Percentiles rank a stretch among this genome's conserved stretches.
Evolutionary conservation across 345 rosid species (phyloP).

Genomic region (Leavenworthia alabamica): DNA sequence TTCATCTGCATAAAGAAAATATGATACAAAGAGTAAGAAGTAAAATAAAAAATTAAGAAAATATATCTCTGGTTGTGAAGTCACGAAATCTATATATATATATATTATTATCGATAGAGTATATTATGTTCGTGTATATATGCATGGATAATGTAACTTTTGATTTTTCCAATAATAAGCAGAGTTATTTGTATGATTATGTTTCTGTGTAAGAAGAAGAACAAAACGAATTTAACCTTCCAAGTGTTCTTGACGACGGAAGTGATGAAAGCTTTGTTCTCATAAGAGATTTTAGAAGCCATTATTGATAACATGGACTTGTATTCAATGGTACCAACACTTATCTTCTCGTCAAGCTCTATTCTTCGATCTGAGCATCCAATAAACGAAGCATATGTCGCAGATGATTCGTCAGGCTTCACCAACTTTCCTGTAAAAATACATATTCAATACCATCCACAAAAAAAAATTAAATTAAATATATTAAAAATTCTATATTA

Average conservation of each 20-base stretch:
- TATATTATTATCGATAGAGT: not conserved
- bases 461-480: not conserved
- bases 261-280: constrained; percentile 35
- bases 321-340: constrained; percentile 30
- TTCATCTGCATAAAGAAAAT: constrained; percentile 36
- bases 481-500: not conserved
- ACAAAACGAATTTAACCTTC: constrained; percentile 32
- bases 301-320: constrained; percentile 40
- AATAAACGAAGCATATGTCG: constrained; percentile 32
- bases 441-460: not conserved
- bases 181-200: not conserved
- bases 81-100: not conserved
- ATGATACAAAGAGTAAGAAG: not conserved
- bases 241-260: constrained; percentile 30
- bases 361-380: constrained; percentile 38
- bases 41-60: not conserved
- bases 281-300: constrained; percentile 54
- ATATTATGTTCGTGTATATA: too few species aligned
- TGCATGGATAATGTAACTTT: not conserved
- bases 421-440: constrained; percentile 35
- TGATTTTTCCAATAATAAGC: not conserved
- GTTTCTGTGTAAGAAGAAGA: not conserved
- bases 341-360: constrained; percentile 35
- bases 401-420: constrained; percentile 37
- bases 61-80: not conserved